phyloP scores from a whole-genome alignment of 1,284 basidiomycete genomes.

The Violaceomyces palustris region DNA sequence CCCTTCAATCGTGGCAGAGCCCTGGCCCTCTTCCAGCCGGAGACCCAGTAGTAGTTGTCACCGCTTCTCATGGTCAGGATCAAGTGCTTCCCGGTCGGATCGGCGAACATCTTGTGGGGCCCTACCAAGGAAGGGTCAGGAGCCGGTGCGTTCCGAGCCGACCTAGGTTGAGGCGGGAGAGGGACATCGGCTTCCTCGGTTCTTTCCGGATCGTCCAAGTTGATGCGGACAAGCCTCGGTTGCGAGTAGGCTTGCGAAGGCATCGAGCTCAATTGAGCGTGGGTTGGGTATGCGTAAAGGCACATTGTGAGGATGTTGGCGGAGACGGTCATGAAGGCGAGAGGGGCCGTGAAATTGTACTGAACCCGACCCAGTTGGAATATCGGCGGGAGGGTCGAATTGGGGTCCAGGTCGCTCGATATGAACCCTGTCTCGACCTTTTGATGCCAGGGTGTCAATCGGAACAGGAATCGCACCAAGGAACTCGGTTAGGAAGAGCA shows the following conservation, averaged over 20 bases:
- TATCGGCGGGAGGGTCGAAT: slow-evolving; percentile 25
- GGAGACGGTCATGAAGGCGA: slow-evolving; percentile 41
- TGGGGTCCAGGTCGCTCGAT: slow-evolving; percentile 27
- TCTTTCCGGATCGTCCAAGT: slow-evolving; percentile 47
- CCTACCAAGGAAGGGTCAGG: slow-evolving; percentile 27
- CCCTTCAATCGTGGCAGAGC: slow-evolving; percentile 65
- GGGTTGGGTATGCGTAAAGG: slow-evolving; percentile 25
- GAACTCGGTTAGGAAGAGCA: no score
- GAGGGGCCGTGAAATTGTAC: slow-evolving; percentile 47
- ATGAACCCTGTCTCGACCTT: slow-evolving; percentile 45
- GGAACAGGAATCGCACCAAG: no score
- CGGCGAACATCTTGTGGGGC: slow-evolving; percentile 54
- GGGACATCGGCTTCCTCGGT: slow-evolving; percentile 46
- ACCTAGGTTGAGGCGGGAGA: slow-evolving; percentile 30
- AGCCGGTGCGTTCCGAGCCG: slow-evolving; percentile 22
- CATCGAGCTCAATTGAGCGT: slow-evolving; percentile 4
- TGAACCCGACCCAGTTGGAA: slow-evolving; percentile 50
- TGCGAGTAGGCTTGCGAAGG: slow-evolving; percentile 10
- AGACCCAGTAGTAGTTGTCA: slow-evolving; percentile 78
- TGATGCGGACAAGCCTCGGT: slow-evolving; percentile 43
- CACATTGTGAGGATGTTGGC: slow-evolving; percentile 50
- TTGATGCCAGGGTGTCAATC: neutral
- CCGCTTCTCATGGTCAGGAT: slow-evolving; percentile 78
- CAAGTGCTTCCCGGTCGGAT: slow-evolving; percentile 85
- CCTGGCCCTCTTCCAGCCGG: slow-evolving; percentile 42